A percentile compares a stretch with the other conserved stretches of the same genome.
Conservation (phyloP, 2,329 filamentous ascomycete species). For the Aurifilum marmelostoma region DNA sequence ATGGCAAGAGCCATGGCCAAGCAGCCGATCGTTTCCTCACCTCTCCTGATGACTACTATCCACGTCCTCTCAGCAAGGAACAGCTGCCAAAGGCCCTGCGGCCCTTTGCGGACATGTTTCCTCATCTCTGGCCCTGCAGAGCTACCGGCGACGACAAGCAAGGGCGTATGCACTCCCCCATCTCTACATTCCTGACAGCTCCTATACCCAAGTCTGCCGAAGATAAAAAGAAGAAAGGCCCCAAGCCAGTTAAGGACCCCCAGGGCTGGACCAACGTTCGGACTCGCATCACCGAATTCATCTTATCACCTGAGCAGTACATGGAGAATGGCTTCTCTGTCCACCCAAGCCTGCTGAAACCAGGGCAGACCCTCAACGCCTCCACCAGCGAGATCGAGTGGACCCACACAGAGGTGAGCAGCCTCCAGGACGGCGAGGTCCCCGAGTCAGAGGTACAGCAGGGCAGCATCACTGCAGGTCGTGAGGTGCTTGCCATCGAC, state of each 20-base stretch:
- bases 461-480: conserved; percentile 82
- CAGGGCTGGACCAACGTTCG: conserved; percentile 73
- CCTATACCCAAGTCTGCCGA: conserved; percentile 71
- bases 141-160: conserved; percentile 84
- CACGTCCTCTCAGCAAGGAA: conserved; percentile 54
- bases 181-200: conserved; percentile 80
- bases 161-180: conserved; percentile 81
- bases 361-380: conserved; percentile 57
- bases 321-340: conserved; percentile 81
- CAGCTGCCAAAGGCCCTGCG: conserved; percentile 58
- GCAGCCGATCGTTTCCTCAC: conserved; percentile 43
- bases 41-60: conserved; percentile 64
- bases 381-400: conserved; percentile 69
- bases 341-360: conserved; percentile 75
- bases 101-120: conserved; percentile 80
- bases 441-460: conserved; percentile 73
- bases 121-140: conserved; percentile 85
- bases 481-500: conserved; percentile 80
- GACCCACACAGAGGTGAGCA: conserved; percentile 75
- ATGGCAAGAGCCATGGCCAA: conserved; percentile 34
- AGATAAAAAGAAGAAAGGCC: conserved; percentile 61
- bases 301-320: conserved; percentile 74
- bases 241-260: conserved; percentile 63
- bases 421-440: conserved; percentile 67
- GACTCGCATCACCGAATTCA: conserved; percentile 79